phyloP scores from a whole-genome alignment of 2,329 filamentous ascomycete species.

The Pezicula rhizophila region DNA sequence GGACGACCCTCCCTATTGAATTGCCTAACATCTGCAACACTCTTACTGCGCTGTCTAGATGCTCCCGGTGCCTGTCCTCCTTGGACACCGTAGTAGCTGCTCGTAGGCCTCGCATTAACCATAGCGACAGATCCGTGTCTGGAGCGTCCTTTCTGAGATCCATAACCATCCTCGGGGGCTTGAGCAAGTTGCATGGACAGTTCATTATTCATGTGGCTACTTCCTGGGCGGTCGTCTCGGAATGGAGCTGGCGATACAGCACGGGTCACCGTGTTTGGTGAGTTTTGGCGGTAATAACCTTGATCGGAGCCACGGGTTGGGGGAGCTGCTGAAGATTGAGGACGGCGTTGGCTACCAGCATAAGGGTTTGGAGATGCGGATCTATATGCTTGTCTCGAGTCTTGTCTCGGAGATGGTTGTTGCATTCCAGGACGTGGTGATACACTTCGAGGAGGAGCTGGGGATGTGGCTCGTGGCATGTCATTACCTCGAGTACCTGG shows the following conservation, averaged over 20 bases:
- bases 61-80: constrained; percentile 27
- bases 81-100: constrained; percentile 44
- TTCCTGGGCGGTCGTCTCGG: constrained; percentile 42
- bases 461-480: constrained; percentile 57
- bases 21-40: constrained; percentile 74
- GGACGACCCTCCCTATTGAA: constrained; percentile 81
- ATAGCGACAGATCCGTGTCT: constrained; percentile 44
- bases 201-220: constrained; percentile 30
- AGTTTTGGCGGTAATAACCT: constrained; percentile 45
- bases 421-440: constrained; percentile 56
- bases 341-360: constrained; percentile 28
- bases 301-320: constrained; percentile 43
- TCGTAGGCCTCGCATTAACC: constrained; percentile 42
- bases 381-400: constrained; percentile 38
- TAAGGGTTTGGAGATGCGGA: constrained; percentile 63
- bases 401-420: constrained; percentile 20
- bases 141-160: constrained; percentile 46
- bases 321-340: constrained; percentile 30
- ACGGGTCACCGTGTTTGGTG: constrained; percentile 37
- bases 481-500: constrained; percentile 54
- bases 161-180: constrained; percentile 49
- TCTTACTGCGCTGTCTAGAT: constrained; percentile 65
- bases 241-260: constrained; percentile 36
- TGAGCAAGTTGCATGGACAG: constrained; percentile 66
- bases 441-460: constrained; percentile 57